Conservation (phyloP, 2,329 filamentous ascomycete species). For the Cercospora sojina region DNA sequence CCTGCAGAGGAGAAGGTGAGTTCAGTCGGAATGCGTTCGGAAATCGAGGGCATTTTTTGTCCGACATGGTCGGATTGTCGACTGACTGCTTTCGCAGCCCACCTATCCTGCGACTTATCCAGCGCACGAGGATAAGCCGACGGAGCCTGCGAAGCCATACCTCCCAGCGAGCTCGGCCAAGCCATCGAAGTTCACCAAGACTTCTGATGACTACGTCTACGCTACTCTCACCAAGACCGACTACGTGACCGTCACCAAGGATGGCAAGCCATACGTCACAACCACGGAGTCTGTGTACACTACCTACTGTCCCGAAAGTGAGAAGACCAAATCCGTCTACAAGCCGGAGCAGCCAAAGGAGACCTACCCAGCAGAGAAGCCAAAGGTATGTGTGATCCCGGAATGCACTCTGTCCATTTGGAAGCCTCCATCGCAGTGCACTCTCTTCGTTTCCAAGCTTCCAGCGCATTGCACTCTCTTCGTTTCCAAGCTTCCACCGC, state of each 20-base stretch:
- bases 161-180: conserved; percentile 10
- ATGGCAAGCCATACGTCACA: conserved; percentile 15
- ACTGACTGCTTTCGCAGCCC: too few relatives aligned
- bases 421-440: too few relatives aligned
- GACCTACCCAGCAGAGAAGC: not conserved
- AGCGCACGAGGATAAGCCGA: not conserved
- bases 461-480: too few relatives aligned
- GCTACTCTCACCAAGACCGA: conserved; percentile 26
- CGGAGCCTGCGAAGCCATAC: conserved; percentile 3
- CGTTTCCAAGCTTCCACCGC: too few relatives aligned
- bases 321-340: conserved; percentile 19
- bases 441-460: too few relatives aligned
- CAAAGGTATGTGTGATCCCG: not conserved
- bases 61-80: too few relatives aligned
- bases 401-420: too few relatives aligned
- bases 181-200: conserved; percentile 13
- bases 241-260: conserved; percentile 26
- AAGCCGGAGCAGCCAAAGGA: conserved; percentile 1
- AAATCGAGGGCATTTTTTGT: too few relatives aligned
- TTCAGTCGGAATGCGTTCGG: too few relatives aligned
- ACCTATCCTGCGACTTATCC: conserved; percentile 8
- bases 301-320: conserved; percentile 28
- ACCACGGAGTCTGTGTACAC: conserved; percentile 28
- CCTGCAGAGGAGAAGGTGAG: not conserved
- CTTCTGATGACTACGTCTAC: conserved; percentile 23